phyloP scores from a whole-genome alignment of 140 eudicot species.

The Anethum foeniculum region DNA sequence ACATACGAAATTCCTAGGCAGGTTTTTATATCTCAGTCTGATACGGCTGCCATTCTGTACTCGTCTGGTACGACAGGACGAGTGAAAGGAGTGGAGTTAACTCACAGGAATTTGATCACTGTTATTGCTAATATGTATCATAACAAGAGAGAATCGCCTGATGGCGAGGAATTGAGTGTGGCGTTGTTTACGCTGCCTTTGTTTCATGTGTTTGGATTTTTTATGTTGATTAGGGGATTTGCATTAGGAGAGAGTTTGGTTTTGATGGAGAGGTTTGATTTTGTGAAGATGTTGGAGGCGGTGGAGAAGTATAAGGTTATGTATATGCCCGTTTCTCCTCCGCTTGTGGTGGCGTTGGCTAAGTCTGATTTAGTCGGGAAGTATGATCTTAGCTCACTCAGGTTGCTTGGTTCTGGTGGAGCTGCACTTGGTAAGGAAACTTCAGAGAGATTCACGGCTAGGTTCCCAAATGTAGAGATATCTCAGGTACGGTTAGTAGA shows the following conservation, averaged over 20 bases:
- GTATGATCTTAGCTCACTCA: constrained; percentile 68
- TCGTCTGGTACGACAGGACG: constrained; percentile 95
- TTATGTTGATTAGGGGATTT: constrained; percentile 56
- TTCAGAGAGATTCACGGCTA: constrained; percentile 41
- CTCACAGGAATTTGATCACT: constrained; percentile 67
- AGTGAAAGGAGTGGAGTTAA: constrained; percentile 73
- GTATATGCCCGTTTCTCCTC: constrained; percentile 90
- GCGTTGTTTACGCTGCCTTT: constrained; percentile 65
- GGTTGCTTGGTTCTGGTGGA: constrained; percentile 64
- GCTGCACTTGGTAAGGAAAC: constrained; percentile 86
- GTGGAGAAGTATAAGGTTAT: constrained; percentile 68
- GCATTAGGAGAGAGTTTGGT: constrained; percentile 61
- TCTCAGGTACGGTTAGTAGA: constrained; percentile 41
- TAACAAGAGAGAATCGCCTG: not conserved
- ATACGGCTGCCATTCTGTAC: constrained; percentile 68
- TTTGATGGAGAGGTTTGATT: constrained; percentile 69
- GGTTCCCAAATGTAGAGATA: constrained; percentile 52
- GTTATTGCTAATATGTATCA: constrained; percentile 24
- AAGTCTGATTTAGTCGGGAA: constrained; percentile 54
- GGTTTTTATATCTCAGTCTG: constrained; percentile 32
- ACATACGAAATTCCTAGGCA: not conserved
- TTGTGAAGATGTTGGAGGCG: constrained; percentile 64
- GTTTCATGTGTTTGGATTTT: constrained; percentile 88
- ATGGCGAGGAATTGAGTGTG: constrained; percentile 21
- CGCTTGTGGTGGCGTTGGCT: constrained; percentile 80